Percentiles rank a stretch among this genome's conserved stretches.
phyloP scores from a whole-genome alignment of 306 rosid genomes.

The Pueraria montana region DNA sequence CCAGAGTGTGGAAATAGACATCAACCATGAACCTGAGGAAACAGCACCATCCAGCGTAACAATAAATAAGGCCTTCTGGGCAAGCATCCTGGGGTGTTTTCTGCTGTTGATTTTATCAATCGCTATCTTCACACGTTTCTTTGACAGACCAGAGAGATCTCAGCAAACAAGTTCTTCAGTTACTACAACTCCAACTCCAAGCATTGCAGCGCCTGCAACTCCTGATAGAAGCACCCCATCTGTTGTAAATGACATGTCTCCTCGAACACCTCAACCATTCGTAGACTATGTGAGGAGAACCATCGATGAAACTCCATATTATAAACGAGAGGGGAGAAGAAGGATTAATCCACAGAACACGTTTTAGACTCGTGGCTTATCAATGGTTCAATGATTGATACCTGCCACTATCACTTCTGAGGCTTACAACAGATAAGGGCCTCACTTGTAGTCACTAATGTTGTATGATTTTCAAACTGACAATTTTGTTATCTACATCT shows the following conservation, averaged over 20 bases:
- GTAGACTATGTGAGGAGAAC: conserved; percentile 93
- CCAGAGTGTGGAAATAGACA: conserved; percentile 76
- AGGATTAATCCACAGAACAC: conserved; percentile 89
- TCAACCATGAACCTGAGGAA: conserved; percentile 62
- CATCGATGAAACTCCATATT: conserved; percentile 93
- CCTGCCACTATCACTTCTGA: background rate
- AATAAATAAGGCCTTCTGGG: conserved; percentile 51
- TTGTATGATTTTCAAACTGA: conserved; percentile 38
- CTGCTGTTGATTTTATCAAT: conserved; percentile 52
- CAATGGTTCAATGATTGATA: background rate
- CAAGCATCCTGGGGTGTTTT: conserved; percentile 58
- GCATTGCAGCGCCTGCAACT: conserved; percentile 61
- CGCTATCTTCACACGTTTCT: conserved; percentile 47
- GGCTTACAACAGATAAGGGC: background rate
- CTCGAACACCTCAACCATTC: conserved; percentile 93
- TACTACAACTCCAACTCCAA: conserved; percentile 58
- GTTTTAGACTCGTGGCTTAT: conserved; percentile 49
- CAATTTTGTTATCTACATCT: conserved; percentile 46
- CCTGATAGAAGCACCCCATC: conserved; percentile 66
- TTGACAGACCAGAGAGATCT: conserved; percentile 65
- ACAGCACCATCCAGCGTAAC: conserved; percentile 46
- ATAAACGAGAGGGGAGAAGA: conserved; percentile 78
- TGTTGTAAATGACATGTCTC: conserved; percentile 65
- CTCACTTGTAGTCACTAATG: conserved; percentile 15
- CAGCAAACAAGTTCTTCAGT: conserved; percentile 54